Evolutionary conservation across 192 early-diverging fungal genomes (phyloP).

Genomic region (Phlyctochytrium planicorne): DNA sequence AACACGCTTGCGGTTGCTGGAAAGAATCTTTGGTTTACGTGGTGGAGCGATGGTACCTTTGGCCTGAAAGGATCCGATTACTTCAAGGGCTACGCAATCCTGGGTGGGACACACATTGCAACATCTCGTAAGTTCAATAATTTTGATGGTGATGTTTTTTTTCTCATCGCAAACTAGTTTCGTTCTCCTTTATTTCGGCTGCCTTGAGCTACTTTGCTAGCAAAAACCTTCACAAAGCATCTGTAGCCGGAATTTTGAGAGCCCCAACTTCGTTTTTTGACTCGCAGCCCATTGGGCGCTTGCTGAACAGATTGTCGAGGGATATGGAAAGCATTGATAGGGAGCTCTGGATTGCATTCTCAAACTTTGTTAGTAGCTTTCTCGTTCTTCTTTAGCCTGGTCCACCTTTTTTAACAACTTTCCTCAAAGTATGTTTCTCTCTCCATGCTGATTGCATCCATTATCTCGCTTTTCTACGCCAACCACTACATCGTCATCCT

Average conservation of each 20-base stretch:
- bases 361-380: conserved; percentile 1
- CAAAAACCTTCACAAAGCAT: conserved; percentile 42
- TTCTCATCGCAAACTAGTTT: background rate
- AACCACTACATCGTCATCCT: background rate
- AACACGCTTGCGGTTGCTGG: background rate
- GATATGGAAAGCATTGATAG: conserved; percentile 52
- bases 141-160: no score
- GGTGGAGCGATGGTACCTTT: background rate
- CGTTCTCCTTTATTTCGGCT: background rate
- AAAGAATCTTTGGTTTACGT: background rate
- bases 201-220: background rate
- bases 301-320: conserved; percentile 63
- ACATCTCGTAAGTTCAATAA: background rate
- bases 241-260: conserved; percentile 39
- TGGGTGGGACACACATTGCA: background rate
- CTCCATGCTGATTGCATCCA: background rate
- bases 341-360: conserved; percentile 38
- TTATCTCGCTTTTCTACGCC: conserved; percentile 2
- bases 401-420: background rate
- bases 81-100: background rate
- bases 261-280: conserved; percentile 67
- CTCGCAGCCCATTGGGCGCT: conserved; percentile 59
- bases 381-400: conserved; percentile 12
- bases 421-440: background rate
- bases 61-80: background rate